Percentiles rank a stretch among this genome's conserved stretches.
Evolutionary conservation across 2,329 filamentous ascomycete genomes (phyloP).

Genomic region (Aspergillus sp.): DNA sequence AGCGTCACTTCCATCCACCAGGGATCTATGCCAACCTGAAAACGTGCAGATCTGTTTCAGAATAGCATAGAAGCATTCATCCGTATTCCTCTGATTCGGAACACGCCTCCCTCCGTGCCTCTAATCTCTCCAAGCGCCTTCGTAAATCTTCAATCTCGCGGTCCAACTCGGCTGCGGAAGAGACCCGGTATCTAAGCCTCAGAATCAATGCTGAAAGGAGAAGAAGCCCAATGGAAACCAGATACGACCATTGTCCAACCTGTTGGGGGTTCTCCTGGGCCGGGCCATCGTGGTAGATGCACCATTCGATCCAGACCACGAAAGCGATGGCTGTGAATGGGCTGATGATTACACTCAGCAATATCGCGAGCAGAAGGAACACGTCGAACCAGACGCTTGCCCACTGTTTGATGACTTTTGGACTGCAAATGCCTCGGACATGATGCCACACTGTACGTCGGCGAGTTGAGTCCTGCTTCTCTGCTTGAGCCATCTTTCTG

Average conservation of each 20-base stretch:
- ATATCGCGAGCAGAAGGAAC: conserved; percentile 15
- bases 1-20: no score
- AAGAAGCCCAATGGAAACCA: conserved; percentile 28
- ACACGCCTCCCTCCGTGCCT: neutral
- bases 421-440: neutral
- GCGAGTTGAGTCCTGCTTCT: neutral
- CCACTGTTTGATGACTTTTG: conserved; percentile 13
- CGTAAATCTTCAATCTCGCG: conserved; percentile 25
- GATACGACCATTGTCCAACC: conserved; percentile 32
- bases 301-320: conserved; percentile 33
- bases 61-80: no score
- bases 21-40: no score
- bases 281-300: conserved; percentile 29
- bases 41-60: no score
- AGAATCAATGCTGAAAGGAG: conserved; percentile 27
- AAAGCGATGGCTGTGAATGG: conserved; percentile 31
- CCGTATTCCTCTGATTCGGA: no score
- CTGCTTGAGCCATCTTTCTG: neutral
- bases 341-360: conserved; percentile 30
- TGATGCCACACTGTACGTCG: neutral
- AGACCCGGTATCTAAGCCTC: conserved; percentile 26
- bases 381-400: conserved; percentile 12
- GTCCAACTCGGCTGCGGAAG: conserved; percentile 27
- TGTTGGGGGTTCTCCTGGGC: conserved; percentile 27
- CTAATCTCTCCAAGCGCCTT: neutral